Evolutionary conservation across 176 grass and related monocot species (phyloP), one percentile per base, ranked within the genome.

Genomic region (Carex myosuroides): DNA sequence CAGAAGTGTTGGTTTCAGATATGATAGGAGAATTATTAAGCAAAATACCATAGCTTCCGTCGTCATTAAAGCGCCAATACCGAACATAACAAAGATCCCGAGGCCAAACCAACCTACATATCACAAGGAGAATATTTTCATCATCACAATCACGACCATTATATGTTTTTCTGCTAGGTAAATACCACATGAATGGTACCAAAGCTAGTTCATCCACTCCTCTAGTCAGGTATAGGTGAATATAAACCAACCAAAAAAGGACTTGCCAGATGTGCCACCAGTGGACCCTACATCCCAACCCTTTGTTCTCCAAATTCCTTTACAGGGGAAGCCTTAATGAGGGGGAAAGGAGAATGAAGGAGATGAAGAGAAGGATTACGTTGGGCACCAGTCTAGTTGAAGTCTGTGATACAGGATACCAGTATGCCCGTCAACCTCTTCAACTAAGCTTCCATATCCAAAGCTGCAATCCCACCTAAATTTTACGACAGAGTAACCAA

Each of bases 351-450:
- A 82, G 2, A 67, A 61, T 62, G 5, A 79, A 81, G 42, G 35
- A 67, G 21, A 64, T 66, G 24, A 53, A 67, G 62, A 13, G 13
- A 48, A 50, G 26, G n/a, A 85, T 93, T 93, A 98, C 96, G 90
- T 90, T 60, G 93, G 90, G 67, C 48, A 93, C 92, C 92, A 98
- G 62, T 98, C 87, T 50, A 95, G 89, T 74, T 98, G 96, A 68
- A 98, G 69, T 67, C 91, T 90, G 79, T 98, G 96, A 70, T 98
- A 89, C 41, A 98, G 58, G 84, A 98, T 89, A 70, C 89, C 91
- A 86, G 96, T 98, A 85, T 98, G 96, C 56, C 96, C 96, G 89
- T 98, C 96, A 80, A 98, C 93, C 89, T 98, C 96, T 87, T 98
- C 85, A 76, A 98, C 92, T 92, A 95, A 88, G 89, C 92, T 95